A percentile compares a stretch with the other conserved stretches of the same genome.
Conservation (phyloP, 345 rosid species). For the Brassica cretica region DNA sequence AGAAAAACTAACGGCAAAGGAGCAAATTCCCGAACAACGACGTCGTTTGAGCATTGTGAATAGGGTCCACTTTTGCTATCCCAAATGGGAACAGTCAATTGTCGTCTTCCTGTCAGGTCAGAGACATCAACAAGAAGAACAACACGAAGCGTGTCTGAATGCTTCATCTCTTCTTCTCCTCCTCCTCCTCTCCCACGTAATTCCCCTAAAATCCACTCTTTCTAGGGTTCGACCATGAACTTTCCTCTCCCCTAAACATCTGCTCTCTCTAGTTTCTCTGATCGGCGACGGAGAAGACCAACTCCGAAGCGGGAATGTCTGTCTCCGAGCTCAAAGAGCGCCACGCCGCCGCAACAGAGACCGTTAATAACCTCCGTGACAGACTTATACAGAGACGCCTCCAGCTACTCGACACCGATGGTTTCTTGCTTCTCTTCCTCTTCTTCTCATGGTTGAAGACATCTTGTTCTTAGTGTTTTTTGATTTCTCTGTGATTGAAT, state of each 20-base stretch:
- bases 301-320: conserved; percentile 51
- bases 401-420: conserved; percentile 63
- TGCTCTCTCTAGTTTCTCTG: neutral
- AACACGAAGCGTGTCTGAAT: conserved; percentile 19
- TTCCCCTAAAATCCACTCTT: conserved; percentile 21
- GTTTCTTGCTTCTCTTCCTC: conserved; percentile 36
- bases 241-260: conserved; percentile 24
- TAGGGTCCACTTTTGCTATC: neutral
- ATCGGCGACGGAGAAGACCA: conserved; percentile 26
- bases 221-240: conserved; percentile 23
- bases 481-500: conserved; percentile 7
- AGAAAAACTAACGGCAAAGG: neutral
- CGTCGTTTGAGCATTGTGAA: neutral
- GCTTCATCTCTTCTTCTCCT: conserved; percentile 3
- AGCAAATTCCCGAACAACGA: neutral
- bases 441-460: neutral
- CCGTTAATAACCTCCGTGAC: conserved; percentile 66
- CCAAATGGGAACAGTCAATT: conserved; percentile 17
- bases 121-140: conserved; percentile 24
- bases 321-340: conserved; percentile 88
- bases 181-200: conserved; percentile 28
- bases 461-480: conserved; percentile 27
- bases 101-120: conserved; percentile 22
- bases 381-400: conserved; percentile 77
- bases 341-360: conserved; percentile 67